These are phyloP conservation scores for Blastomyces gilchristii DNA, from an alignment of 2,329 filamentous ascomycete genomes.

Conservation along the genomic window DNA sequence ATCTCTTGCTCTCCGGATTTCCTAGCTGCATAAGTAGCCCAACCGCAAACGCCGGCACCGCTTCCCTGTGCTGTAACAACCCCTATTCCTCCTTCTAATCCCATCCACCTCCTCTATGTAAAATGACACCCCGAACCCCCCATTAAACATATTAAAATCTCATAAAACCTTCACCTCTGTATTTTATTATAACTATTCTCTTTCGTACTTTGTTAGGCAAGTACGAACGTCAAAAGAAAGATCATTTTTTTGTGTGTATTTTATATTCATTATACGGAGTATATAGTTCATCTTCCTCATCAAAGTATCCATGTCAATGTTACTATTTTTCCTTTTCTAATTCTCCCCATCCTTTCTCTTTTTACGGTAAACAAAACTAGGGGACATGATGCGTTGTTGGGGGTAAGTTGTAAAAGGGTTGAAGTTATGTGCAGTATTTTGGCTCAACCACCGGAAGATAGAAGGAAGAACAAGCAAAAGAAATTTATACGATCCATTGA, in stretches of 20 bases:
- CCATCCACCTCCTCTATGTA: not conserved
- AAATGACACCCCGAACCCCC: not conserved
- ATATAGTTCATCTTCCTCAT: no score
- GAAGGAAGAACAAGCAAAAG: no score
- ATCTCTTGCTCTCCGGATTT: not conserved
- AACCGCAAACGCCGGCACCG: not conserved
- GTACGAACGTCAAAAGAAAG: not conserved
- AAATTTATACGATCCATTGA: no score
- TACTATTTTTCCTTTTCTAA: no score
- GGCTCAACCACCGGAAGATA: no score
- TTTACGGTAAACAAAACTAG: no score
- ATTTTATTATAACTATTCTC: not conserved
- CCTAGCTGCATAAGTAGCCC: not conserved
- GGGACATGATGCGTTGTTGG: no score
- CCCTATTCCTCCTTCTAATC: not conserved
- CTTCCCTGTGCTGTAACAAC: not conserved
- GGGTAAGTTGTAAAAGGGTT: no score
- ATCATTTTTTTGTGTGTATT: not conserved
- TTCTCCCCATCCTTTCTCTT: no score
- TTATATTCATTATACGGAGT: not conserved
- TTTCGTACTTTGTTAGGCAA: not conserved
- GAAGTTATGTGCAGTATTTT: no score
- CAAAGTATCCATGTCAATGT: no score
- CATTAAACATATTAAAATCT: not conserved
- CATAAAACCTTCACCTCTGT: not conserved